Conservation (phyloP, 1,139 yeast genomes). For the Sugiyamaella japonica region DNA sequence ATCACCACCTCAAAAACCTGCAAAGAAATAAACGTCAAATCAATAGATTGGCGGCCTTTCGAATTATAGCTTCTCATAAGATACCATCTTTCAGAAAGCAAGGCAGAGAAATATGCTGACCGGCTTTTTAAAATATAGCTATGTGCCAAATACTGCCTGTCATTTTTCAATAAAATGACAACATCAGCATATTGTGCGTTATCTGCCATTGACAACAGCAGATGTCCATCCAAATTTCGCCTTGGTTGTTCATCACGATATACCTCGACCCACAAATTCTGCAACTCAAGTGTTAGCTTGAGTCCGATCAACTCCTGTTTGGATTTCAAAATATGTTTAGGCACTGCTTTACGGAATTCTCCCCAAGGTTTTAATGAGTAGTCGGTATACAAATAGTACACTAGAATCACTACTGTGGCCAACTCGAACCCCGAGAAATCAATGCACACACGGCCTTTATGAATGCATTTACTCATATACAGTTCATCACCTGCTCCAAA, state of each 20-base stretch:
- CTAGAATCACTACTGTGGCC: conserved; percentile 40
- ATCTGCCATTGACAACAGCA: conserved; percentile 20
- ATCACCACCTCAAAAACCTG: conserved; percentile 54
- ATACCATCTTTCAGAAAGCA: conserved; percentile 59
- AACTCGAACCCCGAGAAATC: conserved; percentile 30
- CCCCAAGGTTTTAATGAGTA: conserved; percentile 46
- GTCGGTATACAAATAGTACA: conserved; percentile 53
- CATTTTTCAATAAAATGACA: conserved; percentile 46
- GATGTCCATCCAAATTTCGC: conserved; percentile 24
- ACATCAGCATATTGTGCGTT: conserved; percentile 35
- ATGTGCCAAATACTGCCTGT: conserved; percentile 45
- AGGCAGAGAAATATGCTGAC: conserved; percentile 63
- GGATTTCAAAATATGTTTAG: conserved; percentile 31
- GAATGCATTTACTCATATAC: neutral
- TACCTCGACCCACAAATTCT: conserved; percentile 28
- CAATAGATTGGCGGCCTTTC: conserved; percentile 34
- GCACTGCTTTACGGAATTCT: conserved; percentile 27
- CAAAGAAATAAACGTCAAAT: conserved; percentile 48
- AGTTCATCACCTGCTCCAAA: conserved; percentile 6
- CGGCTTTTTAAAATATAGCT: conserved; percentile 55
- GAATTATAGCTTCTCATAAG: conserved; percentile 26
- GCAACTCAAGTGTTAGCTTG: conserved; percentile 26
- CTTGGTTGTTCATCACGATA: conserved; percentile 24
- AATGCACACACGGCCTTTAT: conserved; percentile 13
- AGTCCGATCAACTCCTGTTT: conserved; percentile 33